Evolutionary conservation across 768 basidiomycete genomes (phyloP), one percentile per base, ranked within the genome.

Genomic region (Russula brevipes): DNA sequence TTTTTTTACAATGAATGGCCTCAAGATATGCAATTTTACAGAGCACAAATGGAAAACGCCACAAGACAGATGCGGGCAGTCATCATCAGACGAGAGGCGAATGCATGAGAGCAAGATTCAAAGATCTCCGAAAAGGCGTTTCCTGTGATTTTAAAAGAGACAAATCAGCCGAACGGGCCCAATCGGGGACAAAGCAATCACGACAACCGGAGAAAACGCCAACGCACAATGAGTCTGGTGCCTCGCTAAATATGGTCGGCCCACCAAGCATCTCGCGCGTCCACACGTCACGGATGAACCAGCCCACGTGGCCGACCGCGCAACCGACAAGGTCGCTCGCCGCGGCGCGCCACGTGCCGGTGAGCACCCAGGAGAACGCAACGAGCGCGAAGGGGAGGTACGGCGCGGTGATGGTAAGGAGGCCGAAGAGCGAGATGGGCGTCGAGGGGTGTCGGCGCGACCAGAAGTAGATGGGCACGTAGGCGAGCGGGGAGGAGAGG

Each of bases 401-500:
- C 0, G 96, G 93, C 0, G 96, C 96, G 0, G 92, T 89, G 71
- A 99, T 94, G 4, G 92, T 98, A 70, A 98, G 81, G 33, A 98
- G 78, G 9, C 96, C 96, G 69, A 99, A 97, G 16, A 99, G 83
- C 3, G 93, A 95, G 61, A 99, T 94, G n/a, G 93, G 92, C 4
- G 94, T 92, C 4, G 88, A 85, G 3, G 96, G 94, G 72, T 99
- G 96, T 24, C 94, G 82, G 57, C 96, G 80, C 17, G 94, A 94
- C 97, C 97, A 99, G 64, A 98, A 80, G 73, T 99, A 99, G 46
- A 98, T 97, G 3, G 96, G 89, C 2, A 96, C 91, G 71, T 96
- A 97, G 0, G 94, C 94, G 36, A 96, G 82, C 0, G 94, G 87
- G 0, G 93, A 91, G 5, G 94, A 95, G 50, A 98, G 86, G 78